Percentiles rank a stretch among this genome's conserved stretches.
These are phyloP conservation scores for Letharia columbiana DNA, from an alignment of 495 filamentous ascomycete species.

Conservation along the genomic window DNA sequence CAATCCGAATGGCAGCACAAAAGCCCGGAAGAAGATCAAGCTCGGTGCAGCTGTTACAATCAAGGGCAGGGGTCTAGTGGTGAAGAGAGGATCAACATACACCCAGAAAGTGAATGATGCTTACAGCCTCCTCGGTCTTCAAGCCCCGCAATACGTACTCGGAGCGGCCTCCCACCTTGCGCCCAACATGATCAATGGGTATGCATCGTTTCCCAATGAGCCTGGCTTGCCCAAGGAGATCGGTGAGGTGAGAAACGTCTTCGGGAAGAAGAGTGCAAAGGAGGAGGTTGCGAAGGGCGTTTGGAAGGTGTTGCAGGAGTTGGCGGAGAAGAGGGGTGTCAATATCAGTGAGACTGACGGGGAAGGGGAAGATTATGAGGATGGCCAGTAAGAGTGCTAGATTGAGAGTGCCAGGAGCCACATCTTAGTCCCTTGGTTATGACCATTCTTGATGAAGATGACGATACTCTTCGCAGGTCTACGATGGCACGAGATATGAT, in stretches of 20 bases:
- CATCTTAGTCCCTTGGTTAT: background rate
- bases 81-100: slow-evolving; percentile 15
- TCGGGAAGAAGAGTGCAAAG: slow-evolving; percentile 41
- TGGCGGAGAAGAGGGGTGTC: slow-evolving; percentile 26
- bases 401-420: background rate
- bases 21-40: slow-evolving; percentile 18
- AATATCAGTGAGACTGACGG: slow-evolving; percentile 14
- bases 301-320: slow-evolving; percentile 28
- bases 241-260: slow-evolving; percentile 35
- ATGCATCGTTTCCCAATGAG: slow-evolving; percentile 29
- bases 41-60: slow-evolving; percentile 16
- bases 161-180: slow-evolving; percentile 8
- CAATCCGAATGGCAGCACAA: slow-evolving; percentile 18
- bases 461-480: background rate
- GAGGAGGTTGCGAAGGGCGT: slow-evolving; percentile 36
- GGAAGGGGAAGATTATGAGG: background rate
- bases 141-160: slow-evolving; percentile 17
- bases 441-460: background rate
- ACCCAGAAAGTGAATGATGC: slow-evolving; percentile 21
- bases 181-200: slow-evolving; percentile 22
- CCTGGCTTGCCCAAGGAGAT: slow-evolving; percentile 29
- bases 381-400: background rate
- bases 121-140: slow-evolving; percentile 18
- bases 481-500: background rate
- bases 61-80: slow-evolving; percentile 7